phyloP scores from a whole-genome alignment of 176 grass and related monocot species.

The Ampelocalamus luodianensis region DNA sequence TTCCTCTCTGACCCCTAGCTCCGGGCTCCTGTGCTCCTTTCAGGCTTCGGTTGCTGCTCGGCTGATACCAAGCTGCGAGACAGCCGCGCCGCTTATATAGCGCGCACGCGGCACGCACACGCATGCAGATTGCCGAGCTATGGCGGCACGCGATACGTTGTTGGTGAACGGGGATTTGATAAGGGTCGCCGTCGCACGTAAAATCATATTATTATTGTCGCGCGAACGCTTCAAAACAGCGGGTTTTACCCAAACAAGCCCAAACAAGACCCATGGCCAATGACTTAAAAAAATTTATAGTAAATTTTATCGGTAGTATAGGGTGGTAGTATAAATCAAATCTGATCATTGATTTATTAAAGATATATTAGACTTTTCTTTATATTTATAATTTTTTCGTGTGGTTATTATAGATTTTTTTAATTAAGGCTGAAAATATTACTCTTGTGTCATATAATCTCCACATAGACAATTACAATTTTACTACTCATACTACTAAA shows the following conservation, averaged over 20 bases:
- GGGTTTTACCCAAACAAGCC: neutral
- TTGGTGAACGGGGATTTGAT: conserved; percentile 31
- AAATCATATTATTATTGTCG: neutral
- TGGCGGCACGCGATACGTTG: neutral
- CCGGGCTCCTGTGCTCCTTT: neutral
- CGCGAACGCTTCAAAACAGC: conserved; percentile 31
- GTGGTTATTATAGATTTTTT: too few species aligned
- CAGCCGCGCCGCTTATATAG: conserved; percentile 41
- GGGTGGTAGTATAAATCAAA: too few species aligned
- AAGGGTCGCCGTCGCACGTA: conserved; percentile 25
- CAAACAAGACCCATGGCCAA: too few species aligned
- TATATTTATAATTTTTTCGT: too few species aligned
- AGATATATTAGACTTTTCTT: too few species aligned
- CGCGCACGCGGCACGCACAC: neutral
- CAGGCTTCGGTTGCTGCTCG: neutral
- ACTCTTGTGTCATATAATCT: too few species aligned
- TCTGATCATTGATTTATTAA: too few species aligned
- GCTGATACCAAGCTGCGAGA: neutral
- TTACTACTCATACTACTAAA: too few species aligned
- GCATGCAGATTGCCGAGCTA: neutral
- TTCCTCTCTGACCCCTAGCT: neutral
- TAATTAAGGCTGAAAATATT: too few species aligned
- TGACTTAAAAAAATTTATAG: too few species aligned
- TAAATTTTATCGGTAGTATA: too few species aligned
- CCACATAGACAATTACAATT: too few species aligned